A percentile compares a stretch with the other conserved stretches of the same genome.
Evolutionary conservation across 257 asterid species (phyloP).

Genomic region (Fraxinus quadrangulata): DNA sequence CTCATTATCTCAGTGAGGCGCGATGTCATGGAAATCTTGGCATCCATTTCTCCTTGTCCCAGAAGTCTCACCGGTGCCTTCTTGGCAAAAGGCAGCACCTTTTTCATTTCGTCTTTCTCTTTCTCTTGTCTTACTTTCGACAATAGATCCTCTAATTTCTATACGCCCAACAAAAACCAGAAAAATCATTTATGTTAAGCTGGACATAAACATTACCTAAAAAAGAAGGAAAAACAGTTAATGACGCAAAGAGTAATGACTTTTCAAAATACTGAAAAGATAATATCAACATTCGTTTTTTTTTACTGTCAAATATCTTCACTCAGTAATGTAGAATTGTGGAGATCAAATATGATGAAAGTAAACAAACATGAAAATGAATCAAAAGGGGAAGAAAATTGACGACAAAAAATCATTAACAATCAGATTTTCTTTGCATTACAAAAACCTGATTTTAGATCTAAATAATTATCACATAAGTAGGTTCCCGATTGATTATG

Average conservation of each 20-base stretch:
- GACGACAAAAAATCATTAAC: not conserved
- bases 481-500: not conserved
- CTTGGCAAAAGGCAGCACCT: conserved; percentile 20
- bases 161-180: conserved; percentile 1
- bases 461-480: not conserved
- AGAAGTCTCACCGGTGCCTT: conserved; percentile 22
- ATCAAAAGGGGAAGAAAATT: not conserved
- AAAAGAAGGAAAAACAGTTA: not conserved
- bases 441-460: not conserved
- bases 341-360: not conserved
- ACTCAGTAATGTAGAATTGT: not conserved
- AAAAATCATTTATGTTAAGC: not conserved
- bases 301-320: not conserved
- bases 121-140: conserved; percentile 17
- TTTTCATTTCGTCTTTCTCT: not conserved
- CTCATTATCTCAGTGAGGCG: conserved; percentile 26
- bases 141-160: conserved; percentile 28
- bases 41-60: conserved; percentile 23
- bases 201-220: not conserved
- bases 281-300: not conserved
- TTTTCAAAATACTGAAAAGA: not conserved
- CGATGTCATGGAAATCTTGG: conserved; percentile 20
- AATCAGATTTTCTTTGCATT: not conserved
- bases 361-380: not conserved
- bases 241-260: not conserved